A percentile compares a stretch with the other conserved stretches of the same genome.
Conservation (phyloP, 306 rosid species). For the Dalbergia cultrata region DNA sequence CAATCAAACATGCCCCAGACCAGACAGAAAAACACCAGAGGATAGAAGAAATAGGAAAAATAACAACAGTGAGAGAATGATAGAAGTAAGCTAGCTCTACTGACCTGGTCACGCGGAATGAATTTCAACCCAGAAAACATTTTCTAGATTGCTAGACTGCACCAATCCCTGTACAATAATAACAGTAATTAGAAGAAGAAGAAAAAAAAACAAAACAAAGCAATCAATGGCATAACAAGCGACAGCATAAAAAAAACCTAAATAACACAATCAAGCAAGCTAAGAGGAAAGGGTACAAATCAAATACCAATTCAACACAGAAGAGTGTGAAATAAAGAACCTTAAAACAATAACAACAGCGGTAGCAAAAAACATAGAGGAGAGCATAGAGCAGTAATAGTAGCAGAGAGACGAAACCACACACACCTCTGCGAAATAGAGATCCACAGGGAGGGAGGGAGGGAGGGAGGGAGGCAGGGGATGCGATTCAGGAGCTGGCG, state of each 20-base stretch:
- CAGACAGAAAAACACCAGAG: background rate
- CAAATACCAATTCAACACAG: background rate
- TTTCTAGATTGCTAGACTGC: slow-evolving; percentile 16
- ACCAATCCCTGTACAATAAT: slow-evolving; percentile 29
- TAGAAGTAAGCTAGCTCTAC: slow-evolving; percentile 11
- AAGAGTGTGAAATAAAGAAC: background rate
- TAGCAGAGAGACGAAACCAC: background rate
- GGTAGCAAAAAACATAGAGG: background rate
- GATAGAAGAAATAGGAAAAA: background rate
- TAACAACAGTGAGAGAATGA: slow-evolving; percentile 17
- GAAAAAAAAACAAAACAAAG: background rate
- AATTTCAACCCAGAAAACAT: slow-evolving; percentile 62
- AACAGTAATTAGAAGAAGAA: background rate
- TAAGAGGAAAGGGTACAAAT: background rate
- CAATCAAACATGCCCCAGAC: background rate
- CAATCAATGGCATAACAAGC: background rate
- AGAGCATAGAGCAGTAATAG: too few relatives aligned
- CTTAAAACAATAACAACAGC: background rate
- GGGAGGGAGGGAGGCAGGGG: too few relatives aligned
- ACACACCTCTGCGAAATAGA: background rate
- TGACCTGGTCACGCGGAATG: slow-evolving; percentile 59
- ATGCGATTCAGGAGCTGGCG: background rate
- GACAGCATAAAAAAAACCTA: background rate
- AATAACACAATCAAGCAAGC: background rate
- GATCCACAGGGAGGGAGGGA: background rate